phyloP scores from a whole-genome alignment of 2,329 filamentous ascomycete species.

The Zymoseptoria crescenta region DNA sequence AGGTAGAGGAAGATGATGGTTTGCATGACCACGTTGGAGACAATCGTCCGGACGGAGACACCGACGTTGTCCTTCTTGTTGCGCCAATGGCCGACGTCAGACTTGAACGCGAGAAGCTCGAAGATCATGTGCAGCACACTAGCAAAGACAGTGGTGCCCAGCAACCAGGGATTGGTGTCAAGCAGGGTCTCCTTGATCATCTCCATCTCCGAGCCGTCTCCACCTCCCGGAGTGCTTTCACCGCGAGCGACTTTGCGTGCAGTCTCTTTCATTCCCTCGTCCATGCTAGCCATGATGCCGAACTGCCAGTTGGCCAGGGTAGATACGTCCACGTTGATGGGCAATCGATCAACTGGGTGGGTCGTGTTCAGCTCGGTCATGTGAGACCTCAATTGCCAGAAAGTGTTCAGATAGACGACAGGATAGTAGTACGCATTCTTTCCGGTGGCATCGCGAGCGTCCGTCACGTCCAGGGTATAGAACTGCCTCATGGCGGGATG shows the following conservation, averaged over 20 bases:
- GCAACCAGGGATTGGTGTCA: conserved; percentile 86
- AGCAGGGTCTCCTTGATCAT: conserved; percentile 94
- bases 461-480: conserved; percentile 69
- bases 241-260: conserved; percentile 71
- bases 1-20: conserved; percentile 91
- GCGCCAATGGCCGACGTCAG: conserved; percentile 92
- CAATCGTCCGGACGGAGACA: conserved; percentile 88
- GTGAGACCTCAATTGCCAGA: conserved; percentile 89
- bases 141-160: conserved; percentile 75
- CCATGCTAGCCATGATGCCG: conserved; percentile 71
- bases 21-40: conserved; percentile 98
- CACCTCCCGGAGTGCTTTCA: conserved; percentile 61
- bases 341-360: conserved; percentile 75
- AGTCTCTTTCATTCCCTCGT: conserved; percentile 78
- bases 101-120: conserved; percentile 93
- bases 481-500: conserved; percentile 71
- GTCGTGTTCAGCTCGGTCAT: conserved; percentile 92
- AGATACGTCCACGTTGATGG: conserved; percentile 74
- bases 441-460: conserved; percentile 73
- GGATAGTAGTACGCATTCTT: conserved; percentile 92
- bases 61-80: conserved; percentile 99
- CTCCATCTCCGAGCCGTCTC: conserved; percentile 90
- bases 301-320: conserved; percentile 87
- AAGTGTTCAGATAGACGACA: conserved; percentile 85
- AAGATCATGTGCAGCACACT: conserved; percentile 89